Percentiles rank a stretch among this genome's conserved stretches.
phyloP scores from a whole-genome alignment of 2,329 filamentous ascomycete species.

The Fonsecaea monophora region DNA sequence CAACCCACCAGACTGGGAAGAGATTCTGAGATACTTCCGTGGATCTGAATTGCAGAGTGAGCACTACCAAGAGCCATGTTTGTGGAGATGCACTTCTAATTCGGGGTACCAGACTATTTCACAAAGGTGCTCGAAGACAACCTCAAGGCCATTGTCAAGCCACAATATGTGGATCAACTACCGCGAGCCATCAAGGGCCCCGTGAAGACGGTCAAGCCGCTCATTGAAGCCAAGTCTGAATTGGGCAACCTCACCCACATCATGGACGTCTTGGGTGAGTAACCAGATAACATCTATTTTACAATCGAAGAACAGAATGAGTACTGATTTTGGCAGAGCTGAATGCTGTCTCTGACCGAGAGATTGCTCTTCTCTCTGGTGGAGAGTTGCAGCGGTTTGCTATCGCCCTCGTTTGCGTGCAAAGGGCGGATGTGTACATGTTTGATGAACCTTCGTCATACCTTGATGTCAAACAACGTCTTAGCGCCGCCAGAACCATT shows the following conservation, averaged over 20 bases:
- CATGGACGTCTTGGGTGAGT: constrained; percentile 72
- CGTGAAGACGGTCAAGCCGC: constrained; percentile 76
- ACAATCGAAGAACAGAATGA: neutral
- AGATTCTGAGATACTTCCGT: constrained; percentile 97
- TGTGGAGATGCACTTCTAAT: constrained; percentile 37
- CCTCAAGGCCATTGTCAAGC: constrained; percentile 97
- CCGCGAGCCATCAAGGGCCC: constrained; percentile 86
- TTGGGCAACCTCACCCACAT: constrained; percentile 84
- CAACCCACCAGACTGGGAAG: constrained; percentile 98
- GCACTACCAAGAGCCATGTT: constrained; percentile 44
- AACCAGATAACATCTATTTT: neutral
- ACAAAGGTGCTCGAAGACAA: constrained; percentile 97
- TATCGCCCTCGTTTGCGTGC: constrained; percentile 93
- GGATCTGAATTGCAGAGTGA: constrained; percentile 95
- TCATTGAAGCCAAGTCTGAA: constrained; percentile 77
- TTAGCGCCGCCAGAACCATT: constrained; percentile 89
- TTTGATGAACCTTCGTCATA: constrained; percentile 99
- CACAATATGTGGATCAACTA: constrained; percentile 98
- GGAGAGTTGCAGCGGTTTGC: constrained; percentile 98
- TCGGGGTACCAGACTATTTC: constrained; percentile 77
- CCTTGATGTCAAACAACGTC: constrained; percentile 98
- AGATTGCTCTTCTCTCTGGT: constrained; percentile 88
- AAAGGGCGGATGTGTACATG: constrained; percentile 99
- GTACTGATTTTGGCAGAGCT: constrained; percentile 64
- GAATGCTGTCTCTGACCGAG: constrained; percentile 87